A percentile compares a stretch with the other conserved stretches of the same genome.
Evolutionary conservation across 2,329 filamentous ascomycete genomes (phyloP).

Genomic region (Metarhizium guizhouense): DNA sequence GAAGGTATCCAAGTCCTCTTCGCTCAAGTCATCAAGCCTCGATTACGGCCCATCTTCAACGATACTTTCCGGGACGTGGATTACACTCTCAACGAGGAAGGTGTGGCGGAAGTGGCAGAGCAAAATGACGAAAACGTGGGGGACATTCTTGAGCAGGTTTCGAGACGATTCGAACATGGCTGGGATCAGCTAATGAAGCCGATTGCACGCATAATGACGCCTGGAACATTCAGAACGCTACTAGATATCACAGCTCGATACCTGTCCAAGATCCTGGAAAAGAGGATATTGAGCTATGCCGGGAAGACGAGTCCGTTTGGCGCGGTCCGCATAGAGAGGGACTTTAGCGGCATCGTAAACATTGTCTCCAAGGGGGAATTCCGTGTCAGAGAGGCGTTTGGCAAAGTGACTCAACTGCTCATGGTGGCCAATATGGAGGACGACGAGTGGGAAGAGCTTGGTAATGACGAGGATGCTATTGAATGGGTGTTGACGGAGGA

Average conservation of each 20-base stretch:
- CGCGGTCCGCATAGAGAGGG: slow-evolving; percentile 73
- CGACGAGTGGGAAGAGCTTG: slow-evolving; percentile 82
- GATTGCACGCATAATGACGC: slow-evolving; percentile 74
- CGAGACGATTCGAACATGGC: slow-evolving; percentile 69
- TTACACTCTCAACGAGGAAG: slow-evolving; percentile 62
- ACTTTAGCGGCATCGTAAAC: slow-evolving; percentile 67
- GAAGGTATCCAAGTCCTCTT: slow-evolving; percentile 84
- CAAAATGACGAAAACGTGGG: slow-evolving; percentile 46
- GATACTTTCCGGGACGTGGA: slow-evolving; percentile 90
- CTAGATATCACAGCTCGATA: slow-evolving; percentile 66
- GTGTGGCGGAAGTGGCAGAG: slow-evolving; percentile 46
- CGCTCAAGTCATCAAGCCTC: slow-evolving; percentile 75
- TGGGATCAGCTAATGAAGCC: slow-evolving; percentile 85
- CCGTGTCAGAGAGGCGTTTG: slow-evolving; percentile 67
- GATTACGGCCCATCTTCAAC: slow-evolving; percentile 72
- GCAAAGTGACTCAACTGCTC: slow-evolving; percentile 67
- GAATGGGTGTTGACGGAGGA: slow-evolving; percentile 64
- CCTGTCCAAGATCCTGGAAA: slow-evolving; percentile 73
- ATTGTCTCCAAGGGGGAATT: slow-evolving; percentile 65
- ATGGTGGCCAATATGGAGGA: slow-evolving; percentile 92
- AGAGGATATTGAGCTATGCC: slow-evolving; percentile 72
- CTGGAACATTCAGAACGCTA: slow-evolving; percentile 65
- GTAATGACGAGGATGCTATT: slow-evolving; percentile 48
- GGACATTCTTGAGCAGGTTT: slow-evolving; percentile 56
- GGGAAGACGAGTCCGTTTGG: slow-evolving; percentile 75